phyloP scores from a whole-genome alignment of 2,329 filamentous ascomycete genomes.

The Pestalotiopsis sp. region DNA sequence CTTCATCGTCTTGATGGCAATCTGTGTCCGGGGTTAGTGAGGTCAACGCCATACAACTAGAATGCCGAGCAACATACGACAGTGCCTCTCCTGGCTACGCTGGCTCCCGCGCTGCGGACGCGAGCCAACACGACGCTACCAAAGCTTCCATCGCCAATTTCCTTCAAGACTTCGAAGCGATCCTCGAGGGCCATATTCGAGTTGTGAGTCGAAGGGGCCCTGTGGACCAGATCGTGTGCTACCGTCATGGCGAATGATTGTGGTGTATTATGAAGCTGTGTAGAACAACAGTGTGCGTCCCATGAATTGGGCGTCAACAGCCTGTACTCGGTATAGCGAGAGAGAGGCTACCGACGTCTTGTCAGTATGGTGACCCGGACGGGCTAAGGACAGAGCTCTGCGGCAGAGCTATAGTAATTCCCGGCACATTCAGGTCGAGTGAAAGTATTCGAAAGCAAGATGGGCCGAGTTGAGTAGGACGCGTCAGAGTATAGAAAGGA shows the following conservation, averaged over 20 bases:
- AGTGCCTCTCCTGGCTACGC: slow-evolving; percentile 85
- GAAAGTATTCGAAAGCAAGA: not conserved
- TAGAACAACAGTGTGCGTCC: slow-evolving; percentile 15
- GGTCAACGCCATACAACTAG: not conserved
- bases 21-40: slow-evolving; percentile 52
- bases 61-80: slow-evolving; percentile 68
- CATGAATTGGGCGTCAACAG: slow-evolving; percentile 13
- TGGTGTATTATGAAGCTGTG: slow-evolving; percentile 17
- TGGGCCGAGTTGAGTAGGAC: slow-evolving; percentile 5
- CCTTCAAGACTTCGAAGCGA: slow-evolving; percentile 94
- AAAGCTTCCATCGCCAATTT: slow-evolving; percentile 98
- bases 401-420: slow-evolving; percentile 37
- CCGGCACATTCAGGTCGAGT: slow-evolving; percentile 37
- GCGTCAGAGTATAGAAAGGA: slow-evolving; percentile 16
- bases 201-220: slow-evolving; percentile 60
- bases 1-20: slow-evolving; percentile 99
- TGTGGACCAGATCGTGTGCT: slow-evolving; percentile 71
- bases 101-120: slow-evolving; percentile 87
- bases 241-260: slow-evolving; percentile 68
- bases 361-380: not conserved
- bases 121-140: slow-evolving; percentile 92
- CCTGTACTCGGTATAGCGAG: slow-evolving; percentile 16
- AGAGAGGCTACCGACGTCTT: not conserved
- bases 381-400: slow-evolving; percentile 33
- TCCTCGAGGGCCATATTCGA: slow-evolving; percentile 75